phyloP scores from a whole-genome alignment of 2,329 filamentous ascomycete genomes.

The Daldinia sp. region DNA sequence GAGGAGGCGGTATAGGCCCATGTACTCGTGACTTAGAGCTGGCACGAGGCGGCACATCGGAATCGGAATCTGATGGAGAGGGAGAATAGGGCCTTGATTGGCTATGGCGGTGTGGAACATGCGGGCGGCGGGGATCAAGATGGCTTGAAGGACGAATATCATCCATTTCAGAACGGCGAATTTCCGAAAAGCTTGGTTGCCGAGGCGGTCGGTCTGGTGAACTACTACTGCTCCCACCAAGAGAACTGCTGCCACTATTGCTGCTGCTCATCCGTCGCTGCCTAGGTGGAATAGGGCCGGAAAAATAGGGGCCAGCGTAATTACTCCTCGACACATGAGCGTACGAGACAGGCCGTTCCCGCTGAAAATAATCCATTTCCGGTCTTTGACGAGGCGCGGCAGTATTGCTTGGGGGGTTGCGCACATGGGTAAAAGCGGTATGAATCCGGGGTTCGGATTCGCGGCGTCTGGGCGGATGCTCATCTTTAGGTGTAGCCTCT shows the following conservation, averaged over 20 bases:
- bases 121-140: slow-evolving; percentile 44
- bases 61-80: slow-evolving; percentile 45
- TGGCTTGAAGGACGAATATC: slow-evolving; percentile 38
- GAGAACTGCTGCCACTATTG: slow-evolving; percentile 52
- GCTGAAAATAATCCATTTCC: slow-evolving; percentile 54
- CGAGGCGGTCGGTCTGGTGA: slow-evolving; percentile 58
- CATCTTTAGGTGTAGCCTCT: slow-evolving; percentile 63
- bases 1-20: slow-evolving; percentile 40
- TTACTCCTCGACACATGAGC: slow-evolving; percentile 47
- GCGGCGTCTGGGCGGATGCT: slow-evolving; percentile 45
- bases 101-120: slow-evolving; percentile 46
- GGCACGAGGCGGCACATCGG: slow-evolving; percentile 40
- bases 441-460: slow-evolving; percentile 48
- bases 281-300: slow-evolving; percentile 42
- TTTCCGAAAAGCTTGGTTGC: slow-evolving; percentile 66
- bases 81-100: slow-evolving; percentile 46
- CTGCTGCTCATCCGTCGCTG: slow-evolving; percentile 46
- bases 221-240: slow-evolving; percentile 47
- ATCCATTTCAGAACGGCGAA: slow-evolving; percentile 55
- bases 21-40: slow-evolving; percentile 41
- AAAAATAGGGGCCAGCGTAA: slow-evolving; percentile 44
- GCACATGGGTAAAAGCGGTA: slow-evolving; percentile 50
- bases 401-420: slow-evolving; percentile 42
- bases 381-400: slow-evolving; percentile 46
- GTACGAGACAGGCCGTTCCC: slow-evolving; percentile 52